Conservation (phyloP, 2,329 filamentous ascomycete species). For the Aspergillus sp. region DNA sequence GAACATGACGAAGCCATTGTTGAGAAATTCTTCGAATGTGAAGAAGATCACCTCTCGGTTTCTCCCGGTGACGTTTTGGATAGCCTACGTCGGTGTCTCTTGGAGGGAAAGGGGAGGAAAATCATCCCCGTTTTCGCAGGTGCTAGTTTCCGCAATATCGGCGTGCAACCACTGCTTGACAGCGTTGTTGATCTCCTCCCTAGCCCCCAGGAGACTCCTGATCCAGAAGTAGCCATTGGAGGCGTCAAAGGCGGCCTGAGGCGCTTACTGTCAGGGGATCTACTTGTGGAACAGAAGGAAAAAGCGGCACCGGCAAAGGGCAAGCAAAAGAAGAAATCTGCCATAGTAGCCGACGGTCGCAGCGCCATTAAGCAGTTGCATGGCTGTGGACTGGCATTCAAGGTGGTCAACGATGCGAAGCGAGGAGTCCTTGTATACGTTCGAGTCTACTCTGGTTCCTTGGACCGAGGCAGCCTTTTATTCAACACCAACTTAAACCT, state of each 20-base stretch:
- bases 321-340: slow-evolving; percentile 44
- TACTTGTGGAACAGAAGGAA: slow-evolving; percentile 38
- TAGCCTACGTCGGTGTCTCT: slow-evolving; percentile 71
- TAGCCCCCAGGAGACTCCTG: slow-evolving; percentile 74
- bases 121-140: slow-evolving; percentile 87
- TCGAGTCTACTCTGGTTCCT: slow-evolving; percentile 80
- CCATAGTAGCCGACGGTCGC: slow-evolving; percentile 47
- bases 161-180: slow-evolving; percentile 87
- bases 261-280: slow-evolving; percentile 48
- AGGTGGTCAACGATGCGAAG: slow-evolving; percentile 85
- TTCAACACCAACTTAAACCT: slow-evolving; percentile 84
- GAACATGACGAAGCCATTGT: slow-evolving; percentile 87
- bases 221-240: slow-evolving; percentile 73
- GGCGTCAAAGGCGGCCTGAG: slow-evolving; percentile 55
- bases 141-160: slow-evolving; percentile 90
- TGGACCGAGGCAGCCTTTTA: slow-evolving; percentile 71
- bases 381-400: slow-evolving; percentile 75
- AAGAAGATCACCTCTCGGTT: slow-evolving; percentile 71
- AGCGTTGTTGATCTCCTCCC: slow-evolving; percentile 86
- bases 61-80: slow-evolving; percentile 65
- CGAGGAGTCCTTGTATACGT: slow-evolving; percentile 89
- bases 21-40: slow-evolving; percentile 76
- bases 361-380: slow-evolving; percentile 61
- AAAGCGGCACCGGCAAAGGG: slow-evolving; percentile 36
- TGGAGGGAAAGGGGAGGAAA: slow-evolving; percentile 60